Evolutionary conservation across 805 yeast genomes (phyloP), one percentile per base, ranked within the genome.

Genomic region (Monosporozyma aerobia): DNA sequence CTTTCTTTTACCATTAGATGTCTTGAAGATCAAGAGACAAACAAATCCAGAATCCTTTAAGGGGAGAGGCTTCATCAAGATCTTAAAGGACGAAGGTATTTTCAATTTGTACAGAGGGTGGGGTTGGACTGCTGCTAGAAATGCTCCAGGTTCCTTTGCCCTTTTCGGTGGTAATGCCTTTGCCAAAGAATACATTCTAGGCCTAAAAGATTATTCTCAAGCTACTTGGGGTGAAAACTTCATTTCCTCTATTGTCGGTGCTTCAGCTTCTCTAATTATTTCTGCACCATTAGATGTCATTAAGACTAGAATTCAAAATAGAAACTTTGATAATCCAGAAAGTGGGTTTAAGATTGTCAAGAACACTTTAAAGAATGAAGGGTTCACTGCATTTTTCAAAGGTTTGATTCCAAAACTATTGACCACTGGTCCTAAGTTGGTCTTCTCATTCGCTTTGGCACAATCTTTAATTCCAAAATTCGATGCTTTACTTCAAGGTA

Each of bases 101-200:
- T 78, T 89, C 54, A 89, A 94, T 25, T 77, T 94, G 61, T 94
- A 94, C 76, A 80, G 97, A 69, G 99, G 99, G 59, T 90, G 97
- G 96, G 98, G 97, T 54, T 94, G 99, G 99, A 94, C 99, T 55
- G 95, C 95, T 61, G 99, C 99, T 45, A 85, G 99, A 80, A 94
- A 94, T 69, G 97, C 98, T 2, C 99, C 99, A 40, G 99, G 99
- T 55, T 89, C 97, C 2, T 94, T 94, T 67, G 96, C 98, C 16
- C 77, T 94, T 53, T 94, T 94, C 62, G 99, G 99, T 61, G 99
- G 98, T 73, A 90, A 92, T 67, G 96, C 99, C 14, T 94, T 94
- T 69, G 98, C 99, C 56, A 94, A 94, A 75, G 99, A 94, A 74
- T 94, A 88, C 74, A 80, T 94, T 55, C 82, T 89, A 62, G 90